phyloP scores from a whole-genome alignment of 805 yeast genomes.

The Starmerella bombi region DNA sequence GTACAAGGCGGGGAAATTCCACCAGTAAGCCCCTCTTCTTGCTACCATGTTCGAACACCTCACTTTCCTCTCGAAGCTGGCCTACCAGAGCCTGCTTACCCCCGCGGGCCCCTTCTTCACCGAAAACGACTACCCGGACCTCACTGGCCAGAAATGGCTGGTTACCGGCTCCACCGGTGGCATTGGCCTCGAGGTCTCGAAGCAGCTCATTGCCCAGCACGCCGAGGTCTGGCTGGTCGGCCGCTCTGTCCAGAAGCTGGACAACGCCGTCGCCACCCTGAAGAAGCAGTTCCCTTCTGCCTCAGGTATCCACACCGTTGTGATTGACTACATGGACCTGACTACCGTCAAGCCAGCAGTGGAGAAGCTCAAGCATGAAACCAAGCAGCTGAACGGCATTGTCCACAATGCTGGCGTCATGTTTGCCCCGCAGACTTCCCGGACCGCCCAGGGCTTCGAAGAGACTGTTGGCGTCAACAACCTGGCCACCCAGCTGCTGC shows the following conservation, averaged over 20 bases:
- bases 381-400: slow-evolving; percentile 17
- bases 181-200: slow-evolving; percentile 16
- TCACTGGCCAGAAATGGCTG: slow-evolving; percentile 27
- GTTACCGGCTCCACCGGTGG: slow-evolving; percentile 22
- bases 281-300: slow-evolving; percentile 21
- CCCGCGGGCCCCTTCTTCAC: slow-evolving; percentile 8
- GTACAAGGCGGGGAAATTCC: too few species aligned
- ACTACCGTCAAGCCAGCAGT: slow-evolving; percentile 20
- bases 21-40: too few species aligned
- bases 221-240: slow-evolving; percentile 31
- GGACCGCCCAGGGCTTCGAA: slow-evolving; percentile 36
- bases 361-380: slow-evolving; percentile 7
- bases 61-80: background rate
- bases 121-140: slow-evolving; percentile 24
- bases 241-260: slow-evolving; percentile 28
- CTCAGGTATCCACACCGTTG: slow-evolving; percentile 13
- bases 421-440: slow-evolving; percentile 27
- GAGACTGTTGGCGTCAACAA: slow-evolving; percentile 36
- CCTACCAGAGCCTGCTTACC: slow-evolving; percentile 1
- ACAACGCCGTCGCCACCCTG: slow-evolving; percentile 24
- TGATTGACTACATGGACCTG: slow-evolving; percentile 21
- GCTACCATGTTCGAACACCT: too few species aligned
- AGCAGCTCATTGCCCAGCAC: slow-evolving; percentile 6
- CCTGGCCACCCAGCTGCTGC: slow-evolving; percentile 36
- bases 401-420: slow-evolving; percentile 23